Conservation (phyloP, 371 early-diverging fungal species). For the Mortierella sp. region DNA sequence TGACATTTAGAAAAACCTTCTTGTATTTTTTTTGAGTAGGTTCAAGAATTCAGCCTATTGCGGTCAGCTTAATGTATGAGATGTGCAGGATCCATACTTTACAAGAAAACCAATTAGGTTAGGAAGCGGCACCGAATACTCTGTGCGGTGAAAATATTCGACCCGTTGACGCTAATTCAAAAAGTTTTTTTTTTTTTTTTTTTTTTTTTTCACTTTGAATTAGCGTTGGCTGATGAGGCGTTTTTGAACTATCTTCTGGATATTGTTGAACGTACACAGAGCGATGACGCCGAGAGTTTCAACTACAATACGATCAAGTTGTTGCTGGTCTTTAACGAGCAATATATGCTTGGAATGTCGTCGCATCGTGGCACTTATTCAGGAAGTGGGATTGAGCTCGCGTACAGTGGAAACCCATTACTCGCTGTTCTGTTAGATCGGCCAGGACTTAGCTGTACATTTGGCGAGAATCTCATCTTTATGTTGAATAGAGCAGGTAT, state of each 20-base stretch:
- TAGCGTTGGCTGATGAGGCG: slow-evolving; percentile 60
- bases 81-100: slow-evolving; percentile 79
- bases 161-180: neutral
- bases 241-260: slow-evolving; percentile 71
- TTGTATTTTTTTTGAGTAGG: slow-evolving; percentile 28
- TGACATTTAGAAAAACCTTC: neutral
- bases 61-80: slow-evolving; percentile 77
- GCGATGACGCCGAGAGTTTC: slow-evolving; percentile 76
- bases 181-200: neutral
- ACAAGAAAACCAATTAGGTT: slow-evolving; percentile 72
- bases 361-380: slow-evolving; percentile 18
- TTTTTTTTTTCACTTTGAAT: neutral
- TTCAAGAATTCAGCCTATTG: slow-evolving; percentile 60
- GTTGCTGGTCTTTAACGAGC: slow-evolving; percentile 77
- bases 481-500: slow-evolving; percentile 88
- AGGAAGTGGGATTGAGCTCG: slow-evolving; percentile 5
- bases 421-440: slow-evolving; percentile 69
- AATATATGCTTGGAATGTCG: slow-evolving; percentile 71
- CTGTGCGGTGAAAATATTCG: neutral
- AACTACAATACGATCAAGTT: slow-evolving; percentile 80
- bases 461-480: slow-evolving; percentile 87
- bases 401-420: slow-evolving; percentile 63
- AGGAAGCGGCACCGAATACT: slow-evolving; percentile 1
- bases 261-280: slow-evolving; percentile 77
- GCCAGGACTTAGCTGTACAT: slow-evolving; percentile 77